phyloP scores from a whole-genome alignment of 1,284 basidiomycete species.

The Inonotus obliquus region DNA sequence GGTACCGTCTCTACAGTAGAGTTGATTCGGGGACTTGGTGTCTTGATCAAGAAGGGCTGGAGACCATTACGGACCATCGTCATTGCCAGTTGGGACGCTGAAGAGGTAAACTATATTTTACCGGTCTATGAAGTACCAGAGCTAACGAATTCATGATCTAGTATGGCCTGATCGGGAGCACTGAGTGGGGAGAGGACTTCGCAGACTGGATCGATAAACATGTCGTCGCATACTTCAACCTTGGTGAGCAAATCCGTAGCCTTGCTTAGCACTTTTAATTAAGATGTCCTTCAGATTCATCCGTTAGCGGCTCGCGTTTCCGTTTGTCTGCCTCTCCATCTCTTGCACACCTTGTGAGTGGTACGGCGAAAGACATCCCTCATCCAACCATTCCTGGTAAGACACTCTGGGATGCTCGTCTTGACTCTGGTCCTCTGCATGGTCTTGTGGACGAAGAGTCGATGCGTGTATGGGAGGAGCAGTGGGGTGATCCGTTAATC shows the following conservation, averaged over 20 bases:
- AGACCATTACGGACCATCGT: slow-evolving; percentile 84
- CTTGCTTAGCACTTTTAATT: slow-evolving; percentile 2
- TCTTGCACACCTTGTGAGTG: slow-evolving; percentile 68
- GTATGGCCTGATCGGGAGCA: slow-evolving; percentile 85
- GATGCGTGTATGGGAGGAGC: slow-evolving; percentile 6
- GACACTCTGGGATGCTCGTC: slow-evolving; percentile 62
- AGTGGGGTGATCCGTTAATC: slow-evolving; percentile 8
- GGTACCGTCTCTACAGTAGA: slow-evolving; percentile 87
- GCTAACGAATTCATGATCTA: slow-evolving; percentile 26
- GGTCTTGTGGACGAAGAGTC: slow-evolving; percentile 24
- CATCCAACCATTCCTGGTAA: slow-evolving; percentile 48
- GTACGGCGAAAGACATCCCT: slow-evolving; percentile 60
- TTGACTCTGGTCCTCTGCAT: slow-evolving; percentile 49
- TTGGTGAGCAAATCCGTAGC: slow-evolving; percentile 43
- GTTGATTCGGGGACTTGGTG: slow-evolving; percentile 75
- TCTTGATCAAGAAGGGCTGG: slow-evolving; percentile 77
- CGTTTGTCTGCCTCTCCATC: slow-evolving; percentile 63
- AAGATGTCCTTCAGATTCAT: slow-evolving; percentile 41
- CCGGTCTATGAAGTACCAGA: not conserved
- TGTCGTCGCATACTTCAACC: slow-evolving; percentile 83
- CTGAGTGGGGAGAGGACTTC: slow-evolving; percentile 90
- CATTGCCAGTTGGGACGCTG: slow-evolving; percentile 89
- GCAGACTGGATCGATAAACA: slow-evolving; percentile 72
- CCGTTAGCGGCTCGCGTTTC: slow-evolving; percentile 68
- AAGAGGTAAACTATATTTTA: slow-evolving; percentile 57